Conservation (phyloP, 129 eudicot genomes). For the Pulicaria dysenterica region DNA sequence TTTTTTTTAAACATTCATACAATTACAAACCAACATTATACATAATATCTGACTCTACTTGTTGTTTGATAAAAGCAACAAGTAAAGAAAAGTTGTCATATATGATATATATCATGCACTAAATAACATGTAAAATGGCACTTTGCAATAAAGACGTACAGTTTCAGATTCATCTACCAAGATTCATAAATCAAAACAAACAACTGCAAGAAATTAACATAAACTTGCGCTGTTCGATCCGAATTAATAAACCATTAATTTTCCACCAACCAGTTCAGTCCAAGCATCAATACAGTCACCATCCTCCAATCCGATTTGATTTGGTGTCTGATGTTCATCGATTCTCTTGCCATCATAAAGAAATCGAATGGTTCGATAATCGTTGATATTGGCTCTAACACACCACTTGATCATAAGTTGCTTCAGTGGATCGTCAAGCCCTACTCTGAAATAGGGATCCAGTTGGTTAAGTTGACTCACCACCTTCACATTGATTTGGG, state of each 20-base stretch:
- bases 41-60: too few species aligned
- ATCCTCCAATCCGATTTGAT: constrained; percentile 18
- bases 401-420: constrained; percentile 13
- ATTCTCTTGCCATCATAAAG: neutral
- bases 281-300: constrained; percentile 4
- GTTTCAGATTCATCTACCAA: too few species aligned
- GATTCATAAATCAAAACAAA: too few species aligned
- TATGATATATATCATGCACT: too few species aligned
- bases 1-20: too few species aligned
- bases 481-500: constrained; percentile 2
- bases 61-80: too few species aligned
- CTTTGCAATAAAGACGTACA: too few species aligned
- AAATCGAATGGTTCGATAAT: neutral
- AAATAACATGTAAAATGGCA: too few species aligned
- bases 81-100: too few species aligned
- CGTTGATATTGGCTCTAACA: neutral
- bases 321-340: neutral
- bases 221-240: neutral
- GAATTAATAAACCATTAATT: neutral
- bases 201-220: too few species aligned
- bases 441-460: constrained; percentile 1
- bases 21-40: too few species aligned
- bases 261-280: constrained; percentile 2
- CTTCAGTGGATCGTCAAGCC: neutral
- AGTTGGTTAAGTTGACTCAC: constrained; percentile 9